phyloP scores from a whole-genome alignment of 2,329 filamentous ascomycete species.

The Aspergillus fumigatus region DNA sequence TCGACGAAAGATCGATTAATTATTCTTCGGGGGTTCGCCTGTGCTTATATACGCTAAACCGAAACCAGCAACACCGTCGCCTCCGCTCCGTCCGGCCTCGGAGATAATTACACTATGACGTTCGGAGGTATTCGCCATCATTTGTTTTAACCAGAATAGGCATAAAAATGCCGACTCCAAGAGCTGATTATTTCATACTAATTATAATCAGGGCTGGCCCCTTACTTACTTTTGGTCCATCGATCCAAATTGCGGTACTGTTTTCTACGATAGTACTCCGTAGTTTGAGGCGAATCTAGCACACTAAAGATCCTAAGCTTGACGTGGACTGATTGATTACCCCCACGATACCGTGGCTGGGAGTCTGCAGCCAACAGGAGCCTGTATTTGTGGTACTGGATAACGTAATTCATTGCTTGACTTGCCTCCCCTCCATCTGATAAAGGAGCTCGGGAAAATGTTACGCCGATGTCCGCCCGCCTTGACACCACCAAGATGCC shows the following conservation, averaged over 20 bases:
- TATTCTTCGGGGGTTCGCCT: conserved; percentile 1
- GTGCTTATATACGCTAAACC: conserved; percentile 8
- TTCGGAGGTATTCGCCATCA: background rate
- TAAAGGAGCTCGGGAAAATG: conserved; percentile 1
- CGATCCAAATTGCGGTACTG: background rate
- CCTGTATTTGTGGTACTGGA: background rate
- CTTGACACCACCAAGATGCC: background rate
- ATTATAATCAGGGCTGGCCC: background rate
- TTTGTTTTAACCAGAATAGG: background rate
- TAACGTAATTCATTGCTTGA: background rate
- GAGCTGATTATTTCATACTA: background rate
- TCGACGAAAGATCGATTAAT: conserved; percentile 11
- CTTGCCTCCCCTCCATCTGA: conserved; percentile 10
- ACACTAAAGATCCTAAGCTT: background rate
- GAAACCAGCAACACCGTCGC: conserved; percentile 10
- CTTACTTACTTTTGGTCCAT: background rate
- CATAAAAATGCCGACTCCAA: background rate
- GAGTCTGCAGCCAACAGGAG: background rate
- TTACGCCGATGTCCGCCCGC: background rate
- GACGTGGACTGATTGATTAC: background rate
- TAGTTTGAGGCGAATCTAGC: background rate
- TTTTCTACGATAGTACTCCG: background rate
- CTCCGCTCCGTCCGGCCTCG: conserved; percentile 15
- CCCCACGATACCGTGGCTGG: background rate
- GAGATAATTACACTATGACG: background rate